These are phyloP conservation scores for Pseudogymnoascus sp. DNA, from an alignment of 2,329 filamentous ascomycete genomes.

Conservation along the genomic window DNA sequence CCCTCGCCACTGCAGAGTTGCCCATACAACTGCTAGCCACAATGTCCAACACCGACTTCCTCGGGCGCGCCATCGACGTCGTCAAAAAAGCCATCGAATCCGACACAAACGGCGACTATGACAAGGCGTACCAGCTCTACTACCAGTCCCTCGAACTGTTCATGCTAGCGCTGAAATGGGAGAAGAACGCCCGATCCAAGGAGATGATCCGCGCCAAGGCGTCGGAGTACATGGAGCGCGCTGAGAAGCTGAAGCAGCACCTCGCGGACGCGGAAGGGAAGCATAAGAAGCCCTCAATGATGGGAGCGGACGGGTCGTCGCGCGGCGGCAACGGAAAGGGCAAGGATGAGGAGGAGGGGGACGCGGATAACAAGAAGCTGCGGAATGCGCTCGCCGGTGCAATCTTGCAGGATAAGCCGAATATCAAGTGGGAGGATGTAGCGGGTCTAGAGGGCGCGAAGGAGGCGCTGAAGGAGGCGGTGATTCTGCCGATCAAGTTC, in stretches of 20 bases:
- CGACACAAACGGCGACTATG: conserved; percentile 92
- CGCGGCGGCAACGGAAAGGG: conserved; percentile 54
- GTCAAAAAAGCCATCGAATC: conserved; percentile 97
- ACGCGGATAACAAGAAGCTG: conserved; percentile 93
- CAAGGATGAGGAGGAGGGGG: conserved; percentile 49
- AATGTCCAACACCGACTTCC: conserved; percentile 96
- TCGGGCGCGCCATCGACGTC: conserved; percentile 90
- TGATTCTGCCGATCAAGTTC: conserved; percentile 96
- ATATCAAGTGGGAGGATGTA: conserved; percentile 97
- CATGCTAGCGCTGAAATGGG: conserved; percentile 98
- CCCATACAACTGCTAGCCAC: conserved; percentile 22
- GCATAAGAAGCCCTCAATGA: conserved; percentile 60
- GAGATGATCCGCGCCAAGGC: conserved; percentile 96
- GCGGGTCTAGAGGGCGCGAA: conserved; percentile 90
- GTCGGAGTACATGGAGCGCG: conserved; percentile 95
- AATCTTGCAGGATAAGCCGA: conserved; percentile 90
- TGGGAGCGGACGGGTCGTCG: conserved; percentile 63
- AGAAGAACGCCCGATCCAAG: conserved; percentile 96
- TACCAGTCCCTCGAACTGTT: conserved; percentile 94
- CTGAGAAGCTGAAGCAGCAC: conserved; percentile 94
- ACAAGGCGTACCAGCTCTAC: conserved; percentile 93
- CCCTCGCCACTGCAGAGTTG: background rate
- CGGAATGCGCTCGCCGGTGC: conserved; percentile 83
- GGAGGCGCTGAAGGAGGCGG: conserved; percentile 94
- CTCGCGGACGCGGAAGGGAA: conserved; percentile 66